These are phyloP conservation scores for Nelumbo lutea DNA, from an alignment of 164 flowering plant species.

Conservation along the genomic window DNA sequence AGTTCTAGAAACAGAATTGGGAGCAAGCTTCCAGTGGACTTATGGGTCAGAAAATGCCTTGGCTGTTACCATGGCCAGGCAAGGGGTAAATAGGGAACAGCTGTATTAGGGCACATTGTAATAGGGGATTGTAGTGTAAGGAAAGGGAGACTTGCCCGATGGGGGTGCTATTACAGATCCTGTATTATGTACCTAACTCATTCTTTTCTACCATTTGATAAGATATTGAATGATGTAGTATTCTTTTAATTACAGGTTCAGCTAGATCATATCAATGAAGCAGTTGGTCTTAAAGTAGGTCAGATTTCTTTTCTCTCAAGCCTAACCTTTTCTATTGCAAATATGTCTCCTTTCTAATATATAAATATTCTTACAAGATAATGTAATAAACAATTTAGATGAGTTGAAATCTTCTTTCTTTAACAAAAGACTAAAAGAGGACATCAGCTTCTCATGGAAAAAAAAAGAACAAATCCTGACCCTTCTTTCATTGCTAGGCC, in stretches of 20 bases:
- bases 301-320: slow-evolving; percentile 15
- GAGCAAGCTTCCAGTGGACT: too few species aligned
- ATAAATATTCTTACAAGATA: neutral
- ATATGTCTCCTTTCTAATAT: neutral
- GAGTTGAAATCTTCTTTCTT: neutral
- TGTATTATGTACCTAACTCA: too few species aligned
- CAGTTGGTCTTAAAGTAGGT: slow-evolving; percentile 58
- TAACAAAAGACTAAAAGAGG: neutral
- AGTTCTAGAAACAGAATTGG: too few species aligned
- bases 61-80: too few species aligned
- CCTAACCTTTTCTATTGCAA: neutral
- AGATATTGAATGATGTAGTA: neutral
- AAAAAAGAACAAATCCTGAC: neutral
- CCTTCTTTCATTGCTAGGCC: neutral
- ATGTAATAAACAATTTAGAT: neutral
- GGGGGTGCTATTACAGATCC: too few species aligned
- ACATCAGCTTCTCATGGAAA: neutral
- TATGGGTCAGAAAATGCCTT: too few species aligned
- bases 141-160: too few species aligned
- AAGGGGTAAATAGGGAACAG: too few species aligned
- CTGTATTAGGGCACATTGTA: too few species aligned
- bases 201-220: neutral
- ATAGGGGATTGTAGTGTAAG: too few species aligned
- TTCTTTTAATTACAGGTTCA: slow-evolving; percentile 42
- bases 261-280: slow-evolving; percentile 54